Evolutionary conservation across 805 yeast species (phyloP), one percentile per base, ranked within the genome.

Genomic region (Scheffersomyces ergatensis): DNA sequence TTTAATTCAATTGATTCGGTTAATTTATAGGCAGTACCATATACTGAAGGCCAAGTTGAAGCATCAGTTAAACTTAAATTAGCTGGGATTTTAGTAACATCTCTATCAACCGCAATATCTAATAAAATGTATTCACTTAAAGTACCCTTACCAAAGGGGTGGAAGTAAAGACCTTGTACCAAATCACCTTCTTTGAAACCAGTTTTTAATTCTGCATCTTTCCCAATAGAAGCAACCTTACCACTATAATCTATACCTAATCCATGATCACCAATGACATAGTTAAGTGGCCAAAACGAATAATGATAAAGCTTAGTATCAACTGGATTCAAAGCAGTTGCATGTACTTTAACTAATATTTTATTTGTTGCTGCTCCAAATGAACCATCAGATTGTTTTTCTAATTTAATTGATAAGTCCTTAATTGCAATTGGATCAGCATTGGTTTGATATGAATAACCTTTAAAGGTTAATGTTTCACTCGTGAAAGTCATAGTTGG

Each of bases 1-100:
- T 63, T 66, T 16, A 76, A 61, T 25, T 60, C 66, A 3, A 56
- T 54, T 21, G 51, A 37, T 6, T 56, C 54, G 21, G 74, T 56
- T 37, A 70, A 54, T 36, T 65, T 55, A 47, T 54, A 70, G 0
- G 92, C 90, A 9, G 30, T 26, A 15, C 80, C 78, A 48, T 75
- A 78, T 0, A 78, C 82, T 47, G 83, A 60, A 0, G 88, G 85
- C 62, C 77, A 74, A 1, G 87, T 75, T 2, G 85, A 84, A 37
- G 90, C 88, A 50, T 80, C 76, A 27, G 64, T 74, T 41, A 67
- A 57, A 2, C 75, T 49, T 34, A 84, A 44, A 18, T 63, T 66
- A 4, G 58, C 56, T 3, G 70, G 67, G 13, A 88, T 83, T n/a
- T 34, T 42, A n/a, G 37, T 27, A 34, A 49, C 41, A 3, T 33